Evolutionary conservation across 2,329 filamentous ascomycete genomes (phyloP), one percentile per base, ranked within the genome.

Genomic region (Hypoxylon sp.): DNA sequence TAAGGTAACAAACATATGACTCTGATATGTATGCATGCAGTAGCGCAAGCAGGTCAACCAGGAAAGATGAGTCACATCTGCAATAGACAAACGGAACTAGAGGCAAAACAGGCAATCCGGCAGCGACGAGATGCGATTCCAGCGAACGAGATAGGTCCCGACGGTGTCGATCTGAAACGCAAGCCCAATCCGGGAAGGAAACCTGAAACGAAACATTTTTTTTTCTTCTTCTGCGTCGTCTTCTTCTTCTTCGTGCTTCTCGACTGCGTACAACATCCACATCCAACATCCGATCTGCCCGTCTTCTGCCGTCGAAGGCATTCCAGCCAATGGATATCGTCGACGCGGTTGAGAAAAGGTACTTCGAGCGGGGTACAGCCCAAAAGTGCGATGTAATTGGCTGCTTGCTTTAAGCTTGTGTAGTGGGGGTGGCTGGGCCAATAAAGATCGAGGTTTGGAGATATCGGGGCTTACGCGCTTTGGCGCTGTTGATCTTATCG

Each of bases 121-220:
- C 29, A 21, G 37, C 16, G 25, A 19, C 13, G 21, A 25, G 21
- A 25, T 9, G 21, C 21, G 26, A 44, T 52, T 7, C 29, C 20
- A 45, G 34, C 55, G 46, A 55, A 58, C 51, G 41, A 56, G 48
- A 50, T 29, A 11, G 25, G 43, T 17, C 38, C 54, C 54, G 44
- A 44, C 36, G 36, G 44, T 23, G 36, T 32, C 19, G 62, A 65
- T 62, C 57, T 65, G 63, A 65, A 65, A 65, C 63, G 45, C 32
- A 37, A 35, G 31, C 57, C 36, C 44, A 30, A 52, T 53, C 40
- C 26, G 54, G 51, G 58, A 58, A 27, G 48, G n/a, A n/a, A n/a
- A 60, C 49, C 40, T 64, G 63, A 64, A 64, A 65, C 61, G 32
- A 55, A 60, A 52, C 53, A 20, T 53, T 34, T 52, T 38, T 27